Evolutionary conservation across 164 flowering plant genomes (phyloP).

Genomic region (Brasenia schreberi): DNA sequence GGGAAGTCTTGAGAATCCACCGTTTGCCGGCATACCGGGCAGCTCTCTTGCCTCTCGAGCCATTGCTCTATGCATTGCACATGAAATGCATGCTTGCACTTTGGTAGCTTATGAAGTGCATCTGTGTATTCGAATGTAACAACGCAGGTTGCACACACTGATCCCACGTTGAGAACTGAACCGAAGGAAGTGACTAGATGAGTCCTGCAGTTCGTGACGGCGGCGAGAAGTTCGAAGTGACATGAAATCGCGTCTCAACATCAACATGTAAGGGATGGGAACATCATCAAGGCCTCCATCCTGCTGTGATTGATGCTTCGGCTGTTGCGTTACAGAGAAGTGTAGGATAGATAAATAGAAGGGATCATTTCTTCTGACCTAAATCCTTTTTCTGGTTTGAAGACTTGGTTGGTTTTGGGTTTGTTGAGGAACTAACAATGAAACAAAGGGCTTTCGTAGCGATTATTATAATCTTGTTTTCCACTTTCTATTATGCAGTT

Average conservation of each 20-base stretch:
- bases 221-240: background rate
- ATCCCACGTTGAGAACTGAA: background rate
- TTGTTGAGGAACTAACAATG: too few species aligned
- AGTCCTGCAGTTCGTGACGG: background rate
- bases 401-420: too few species aligned
- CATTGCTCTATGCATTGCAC: slow-evolving; percentile 39
- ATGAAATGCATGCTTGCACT: slow-evolving; percentile 42
- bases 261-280: background rate
- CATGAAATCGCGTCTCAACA: too few species aligned
- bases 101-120: slow-evolving; percentile 25
- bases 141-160: slow-evolving; percentile 41
- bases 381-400: too few species aligned
- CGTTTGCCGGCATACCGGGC: slow-evolving; percentile 37
- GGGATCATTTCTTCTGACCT: too few species aligned
- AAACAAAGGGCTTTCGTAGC: too few species aligned
- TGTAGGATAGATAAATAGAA: too few species aligned
- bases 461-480: too few species aligned
- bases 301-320: background rate
- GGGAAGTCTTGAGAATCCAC: slow-evolving; percentile 17
- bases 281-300: background rate
- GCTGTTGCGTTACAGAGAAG: too few species aligned
- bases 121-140: slow-evolving; percentile 19
- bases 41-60: slow-evolving; percentile 28
- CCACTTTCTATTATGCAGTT: too few species aligned
- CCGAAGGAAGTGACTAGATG: background rate